A percentile compares a stretch with the other conserved stretches of the same genome.
These are phyloP conservation scores for Gossypium herbaceum DNA, from an alignment of 345 rosid genomes.

Conservation along the genomic window DNA sequence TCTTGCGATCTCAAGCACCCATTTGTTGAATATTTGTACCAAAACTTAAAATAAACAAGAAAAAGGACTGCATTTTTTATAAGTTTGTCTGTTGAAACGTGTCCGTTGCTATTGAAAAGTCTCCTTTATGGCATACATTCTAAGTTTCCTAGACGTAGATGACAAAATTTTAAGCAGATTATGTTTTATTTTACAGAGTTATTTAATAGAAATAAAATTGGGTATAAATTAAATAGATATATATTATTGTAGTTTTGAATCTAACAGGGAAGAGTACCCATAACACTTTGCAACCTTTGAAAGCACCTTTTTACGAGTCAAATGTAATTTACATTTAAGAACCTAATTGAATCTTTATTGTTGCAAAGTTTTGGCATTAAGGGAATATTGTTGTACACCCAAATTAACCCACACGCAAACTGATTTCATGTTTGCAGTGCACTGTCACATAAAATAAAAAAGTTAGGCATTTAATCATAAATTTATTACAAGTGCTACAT, in stretches of 20 bases:
- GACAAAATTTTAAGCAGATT: neutral
- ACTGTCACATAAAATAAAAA: no score
- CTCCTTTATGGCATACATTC: neutral
- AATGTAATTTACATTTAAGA: neutral
- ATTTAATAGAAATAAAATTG: no score
- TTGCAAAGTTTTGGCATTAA: neutral
- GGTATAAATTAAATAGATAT: no score
- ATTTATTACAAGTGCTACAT: no score
- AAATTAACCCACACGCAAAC: neutral
- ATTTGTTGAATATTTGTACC: no score
- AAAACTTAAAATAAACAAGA: no score
- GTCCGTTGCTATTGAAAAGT: neutral
- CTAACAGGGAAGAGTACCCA: no score
- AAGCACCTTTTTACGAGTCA: neutral
- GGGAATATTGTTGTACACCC: no score
- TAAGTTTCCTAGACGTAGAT: neutral
- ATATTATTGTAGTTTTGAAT: neutral
- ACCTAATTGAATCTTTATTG: neutral
- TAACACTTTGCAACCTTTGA: neutral
- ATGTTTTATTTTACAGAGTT: no score
- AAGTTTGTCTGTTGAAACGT: neutral
- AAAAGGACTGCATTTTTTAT: no score
- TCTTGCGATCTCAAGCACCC: no score
- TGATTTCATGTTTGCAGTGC: neutral
- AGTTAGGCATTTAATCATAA: no score